phyloP scores from a whole-genome alignment of 2,329 filamentous ascomycete genomes.

The Trichophyton verrucosum region DNA sequence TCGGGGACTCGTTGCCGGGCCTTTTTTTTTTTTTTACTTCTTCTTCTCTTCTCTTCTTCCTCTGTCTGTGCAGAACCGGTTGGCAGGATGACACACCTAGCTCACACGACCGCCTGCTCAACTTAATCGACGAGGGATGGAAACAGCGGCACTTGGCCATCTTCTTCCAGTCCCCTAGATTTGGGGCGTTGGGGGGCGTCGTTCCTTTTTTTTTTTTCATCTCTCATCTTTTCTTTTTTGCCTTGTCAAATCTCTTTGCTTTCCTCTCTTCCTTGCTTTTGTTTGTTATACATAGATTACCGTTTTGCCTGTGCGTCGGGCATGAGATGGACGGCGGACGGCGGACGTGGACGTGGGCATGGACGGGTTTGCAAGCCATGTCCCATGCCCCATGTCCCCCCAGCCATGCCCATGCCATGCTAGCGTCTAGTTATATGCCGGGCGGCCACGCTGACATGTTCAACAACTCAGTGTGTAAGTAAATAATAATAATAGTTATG shows the following conservation, averaged over 20 bases:
- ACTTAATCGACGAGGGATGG: not conserved
- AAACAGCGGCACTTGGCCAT: not conserved
- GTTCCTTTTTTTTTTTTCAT: not conserved
- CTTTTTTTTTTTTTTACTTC: too few species aligned
- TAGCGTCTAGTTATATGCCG: not conserved
- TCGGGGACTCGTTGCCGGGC: not conserved
- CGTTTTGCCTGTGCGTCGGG: not conserved
- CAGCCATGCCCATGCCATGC: not conserved
- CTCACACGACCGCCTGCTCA: constrained; percentile 1
- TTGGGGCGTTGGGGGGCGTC: not conserved
- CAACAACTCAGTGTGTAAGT: too few species aligned
- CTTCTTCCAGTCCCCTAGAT: not conserved
- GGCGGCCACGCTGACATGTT: too few species aligned
- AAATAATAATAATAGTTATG: too few species aligned
- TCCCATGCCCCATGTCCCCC: not conserved
- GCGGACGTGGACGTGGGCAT: not conserved
- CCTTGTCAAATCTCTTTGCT: not conserved
- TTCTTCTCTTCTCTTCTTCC: not conserved
- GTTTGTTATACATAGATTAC: not conserved
- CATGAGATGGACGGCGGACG: not conserved
- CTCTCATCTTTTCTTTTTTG: not conserved
- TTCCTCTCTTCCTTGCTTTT: not conserved
- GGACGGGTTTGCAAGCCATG: not conserved
- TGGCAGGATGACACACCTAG: not conserved
- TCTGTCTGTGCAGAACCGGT: not conserved